These are phyloP conservation scores for Populus alba DNA, from an alignment of 345 rosid genomes.

Conservation along the genomic window DNA sequence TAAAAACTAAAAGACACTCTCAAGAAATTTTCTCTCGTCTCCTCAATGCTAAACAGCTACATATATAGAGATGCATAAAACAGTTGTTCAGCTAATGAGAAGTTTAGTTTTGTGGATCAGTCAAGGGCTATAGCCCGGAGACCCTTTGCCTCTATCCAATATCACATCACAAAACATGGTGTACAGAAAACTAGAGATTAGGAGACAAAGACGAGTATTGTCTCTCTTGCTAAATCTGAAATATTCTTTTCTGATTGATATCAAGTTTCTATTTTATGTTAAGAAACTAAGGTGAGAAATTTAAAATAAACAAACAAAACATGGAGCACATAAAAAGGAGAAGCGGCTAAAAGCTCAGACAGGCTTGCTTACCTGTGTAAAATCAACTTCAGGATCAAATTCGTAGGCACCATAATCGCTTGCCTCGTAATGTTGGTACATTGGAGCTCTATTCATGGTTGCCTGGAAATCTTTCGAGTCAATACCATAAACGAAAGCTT, in stretches of 20 bases:
- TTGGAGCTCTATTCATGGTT: slow-evolving; percentile 32
- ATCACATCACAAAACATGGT: neutral
- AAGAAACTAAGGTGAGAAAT: neutral
- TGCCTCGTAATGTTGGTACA: slow-evolving; percentile 21
- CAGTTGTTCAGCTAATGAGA: neutral
- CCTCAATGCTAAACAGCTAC: neutral
- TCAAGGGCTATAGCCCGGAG: neutral
- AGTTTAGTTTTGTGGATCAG: neutral
- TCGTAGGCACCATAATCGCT: slow-evolving; percentile 35
- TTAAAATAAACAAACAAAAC: too few species aligned
- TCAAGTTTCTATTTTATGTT: neutral
- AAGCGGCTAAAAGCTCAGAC: neutral
- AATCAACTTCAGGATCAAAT: slow-evolving; percentile 47
- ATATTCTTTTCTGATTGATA: neutral
- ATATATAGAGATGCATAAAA: neutral
- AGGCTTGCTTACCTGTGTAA: slow-evolving; percentile 38
- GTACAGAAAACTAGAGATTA: neutral
- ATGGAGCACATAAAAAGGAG: neutral
- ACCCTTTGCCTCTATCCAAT: neutral
- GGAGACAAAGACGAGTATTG: neutral
- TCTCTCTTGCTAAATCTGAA: neutral
- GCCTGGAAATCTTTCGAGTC: slow-evolving; percentile 12
- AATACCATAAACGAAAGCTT: neutral
- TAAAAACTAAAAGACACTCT: neutral
- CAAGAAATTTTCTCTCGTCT: neutral